Base-by-base conservation (phyloP, 768 basidiomycete species). In the Leucosporidium yakuticum region DNA sequence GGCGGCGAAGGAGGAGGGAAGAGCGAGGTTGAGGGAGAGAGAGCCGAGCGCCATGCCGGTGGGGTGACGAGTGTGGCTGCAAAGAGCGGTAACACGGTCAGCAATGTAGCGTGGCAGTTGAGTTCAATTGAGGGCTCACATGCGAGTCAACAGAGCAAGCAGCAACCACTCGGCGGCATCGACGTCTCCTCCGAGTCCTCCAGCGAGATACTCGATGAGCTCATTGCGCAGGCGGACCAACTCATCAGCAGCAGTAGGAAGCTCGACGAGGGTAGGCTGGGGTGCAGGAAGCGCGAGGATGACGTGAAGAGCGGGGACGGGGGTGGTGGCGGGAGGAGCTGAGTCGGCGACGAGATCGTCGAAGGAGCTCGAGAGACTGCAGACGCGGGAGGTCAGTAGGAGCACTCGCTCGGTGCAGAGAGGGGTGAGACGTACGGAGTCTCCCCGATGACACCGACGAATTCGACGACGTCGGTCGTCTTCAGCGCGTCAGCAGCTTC, bases 111-210 rank as follows among this genome's bases (percentile, higher is more conserved):
- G 15, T 6, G 17, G 14, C 6, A 44, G 8, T 15, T 9, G 39
- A 44, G 14, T 15, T 36, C 6, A 12, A 8, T 15, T 44, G 17
- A 44, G 39, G 17, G 14, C 71, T 17, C 31, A 75, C 73, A 73
- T 73, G 31, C 69, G 54, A 0, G 70, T 64, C 19, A 76, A 51
- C 25, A 78, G 60, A n/a, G 70, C 62, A 2, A 76, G 62, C 7
- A 78, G 57, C 0, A 76, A 53, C 73, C 74, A 77, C 57, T 77
- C 73, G 4, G 74, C 77, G 0, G 76, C 76, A 34, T 74, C 64
- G 21, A 58, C 27, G 63, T 78, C 77, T 0, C 74, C 75, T 17
- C 67, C 70, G 1, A 77, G n/a, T 4, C 57, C 51, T 4, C 55
- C 53, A 0, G 74, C 70, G 11, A 78, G 60, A 51, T 71, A 70